Percentiles rank a stretch among this genome's conserved stretches.
Evolutionary conservation across 129 eudicot genomes (phyloP).

Genomic region (Centrapalus pauciflorus): DNA sequence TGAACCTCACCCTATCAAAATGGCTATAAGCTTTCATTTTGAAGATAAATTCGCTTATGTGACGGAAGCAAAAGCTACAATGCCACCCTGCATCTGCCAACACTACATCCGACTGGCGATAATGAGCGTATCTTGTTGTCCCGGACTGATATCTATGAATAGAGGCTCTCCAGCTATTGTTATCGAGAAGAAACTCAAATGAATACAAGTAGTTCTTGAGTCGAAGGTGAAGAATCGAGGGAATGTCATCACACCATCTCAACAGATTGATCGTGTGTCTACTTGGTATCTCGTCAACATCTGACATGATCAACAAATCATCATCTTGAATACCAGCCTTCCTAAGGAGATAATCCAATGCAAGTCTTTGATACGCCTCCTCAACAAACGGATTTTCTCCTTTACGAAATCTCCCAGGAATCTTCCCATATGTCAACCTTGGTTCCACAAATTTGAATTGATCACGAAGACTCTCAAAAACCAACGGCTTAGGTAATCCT

Average conservation of each 20-base stretch:
- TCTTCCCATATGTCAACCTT: conserved; percentile 66
- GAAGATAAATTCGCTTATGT: conserved; percentile 67
- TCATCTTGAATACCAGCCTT: conserved; percentile 87
- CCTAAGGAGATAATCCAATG: conserved; percentile 65
- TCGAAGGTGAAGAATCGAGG: conserved; percentile 69
- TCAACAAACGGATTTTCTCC: conserved; percentile 92
- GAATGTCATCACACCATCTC: conserved; percentile 89
- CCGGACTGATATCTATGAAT: conserved; percentile 72
- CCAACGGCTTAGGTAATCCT: conserved; percentile 65
- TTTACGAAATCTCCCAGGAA: conserved; percentile 60
- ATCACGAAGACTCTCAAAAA: conserved; percentile 48
- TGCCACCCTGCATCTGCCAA: conserved; percentile 98
- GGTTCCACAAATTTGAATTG: conserved; percentile 72
- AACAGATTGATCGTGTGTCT: conserved; percentile 81
- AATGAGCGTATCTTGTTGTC: conserved; percentile 75
- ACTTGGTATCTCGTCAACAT: conserved; percentile 88
- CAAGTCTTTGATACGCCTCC: conserved; percentile 84
- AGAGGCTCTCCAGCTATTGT: conserved; percentile 87
- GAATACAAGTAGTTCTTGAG: conserved; percentile 74
- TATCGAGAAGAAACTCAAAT: conserved; percentile 75
- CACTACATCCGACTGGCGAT: conserved; percentile 69
- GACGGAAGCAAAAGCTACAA: conserved; percentile 89
- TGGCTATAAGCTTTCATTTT: conserved; percentile 97
- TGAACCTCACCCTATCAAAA: conserved; percentile 70
- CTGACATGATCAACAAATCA: conserved; percentile 86